A percentile compares a stretch with the other conserved stretches of the same genome.
phyloP scores from a whole-genome alignment of 768 basidiomycete species.

The Psilocybe cubensis region DNA sequence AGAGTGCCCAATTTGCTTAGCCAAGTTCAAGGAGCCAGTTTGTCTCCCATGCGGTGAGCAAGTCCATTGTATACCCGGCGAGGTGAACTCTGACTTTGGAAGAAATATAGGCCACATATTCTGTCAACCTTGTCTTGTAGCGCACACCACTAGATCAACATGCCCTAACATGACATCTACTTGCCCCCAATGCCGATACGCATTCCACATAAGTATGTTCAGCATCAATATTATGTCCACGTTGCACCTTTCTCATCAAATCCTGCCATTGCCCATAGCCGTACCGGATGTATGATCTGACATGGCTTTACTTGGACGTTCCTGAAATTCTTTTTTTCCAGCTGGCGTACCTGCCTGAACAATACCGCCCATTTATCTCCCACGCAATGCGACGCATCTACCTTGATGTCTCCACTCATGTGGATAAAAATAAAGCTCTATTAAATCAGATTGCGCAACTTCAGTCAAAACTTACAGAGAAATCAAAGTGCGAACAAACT shows the following conservation, averaged over 20 bases:
- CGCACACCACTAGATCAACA: constrained; percentile 37
- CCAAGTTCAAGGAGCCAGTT: no score
- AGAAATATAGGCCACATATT: constrained; percentile 63
- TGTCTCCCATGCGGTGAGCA: no score
- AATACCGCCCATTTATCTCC: constrained; percentile 50
- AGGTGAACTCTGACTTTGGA: not conserved
- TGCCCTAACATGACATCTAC: constrained; percentile 38
- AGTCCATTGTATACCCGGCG: no score
- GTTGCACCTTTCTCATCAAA: not conserved
- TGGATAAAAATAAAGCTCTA: no score
- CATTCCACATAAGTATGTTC: constrained; percentile 53
- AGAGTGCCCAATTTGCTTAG: no score
- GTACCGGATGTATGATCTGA: constrained; percentile 28
- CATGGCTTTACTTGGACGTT: not conserved
- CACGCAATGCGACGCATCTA: constrained; percentile 55
- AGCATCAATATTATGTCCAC: not conserved
- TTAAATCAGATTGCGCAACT: no score
- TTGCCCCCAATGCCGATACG: constrained; percentile 62
- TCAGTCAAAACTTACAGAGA: no score
- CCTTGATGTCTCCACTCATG: no score
- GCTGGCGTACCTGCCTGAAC: constrained; percentile 48
- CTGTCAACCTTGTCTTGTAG: constrained; percentile 59
- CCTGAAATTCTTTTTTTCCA: constrained; percentile 22
- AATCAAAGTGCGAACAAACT: no score
- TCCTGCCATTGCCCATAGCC: constrained; percentile 20